These are phyloP conservation scores for Populus trichocarpa DNA, from an alignment of 441 rosid species.

Conservation along the genomic window DNA sequence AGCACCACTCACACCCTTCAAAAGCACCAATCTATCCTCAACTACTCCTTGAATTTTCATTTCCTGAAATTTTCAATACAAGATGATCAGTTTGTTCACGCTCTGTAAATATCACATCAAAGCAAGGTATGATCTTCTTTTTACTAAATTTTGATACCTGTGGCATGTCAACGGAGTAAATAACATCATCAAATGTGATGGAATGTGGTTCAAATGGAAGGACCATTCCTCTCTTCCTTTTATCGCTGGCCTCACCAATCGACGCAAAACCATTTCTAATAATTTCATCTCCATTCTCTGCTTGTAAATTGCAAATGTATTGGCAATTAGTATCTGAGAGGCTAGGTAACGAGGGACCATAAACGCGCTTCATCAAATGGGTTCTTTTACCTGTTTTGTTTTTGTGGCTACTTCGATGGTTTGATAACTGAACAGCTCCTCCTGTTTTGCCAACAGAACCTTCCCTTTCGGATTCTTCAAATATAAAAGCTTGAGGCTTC, in stretches of 20 bases:
- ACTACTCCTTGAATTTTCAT: slow-evolving; percentile 56
- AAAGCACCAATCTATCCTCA: slow-evolving; percentile 53
- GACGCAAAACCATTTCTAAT: slow-evolving; percentile 16
- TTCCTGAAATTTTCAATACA: slow-evolving; percentile 36
- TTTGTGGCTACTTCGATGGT: slow-evolving; percentile 4
- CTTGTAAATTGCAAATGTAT: neutral
- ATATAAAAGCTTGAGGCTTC: slow-evolving; percentile 45
- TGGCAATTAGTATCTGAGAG: neutral
- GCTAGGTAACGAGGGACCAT: neutral
- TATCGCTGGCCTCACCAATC: slow-evolving; percentile 15
- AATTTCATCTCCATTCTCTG: slow-evolving; percentile 17
- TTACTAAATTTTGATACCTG: slow-evolving; percentile 33
- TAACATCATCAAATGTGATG: slow-evolving; percentile 55
- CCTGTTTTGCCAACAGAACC: slow-evolving; percentile 13
- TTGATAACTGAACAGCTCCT: slow-evolving; percentile 34
- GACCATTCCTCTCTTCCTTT: slow-evolving; percentile 69
- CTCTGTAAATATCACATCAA: neutral
- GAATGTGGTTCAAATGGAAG: slow-evolving; percentile 85
- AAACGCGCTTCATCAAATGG: neutral
- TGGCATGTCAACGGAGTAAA: slow-evolving; percentile 74
- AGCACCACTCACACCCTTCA: slow-evolving; percentile 76
- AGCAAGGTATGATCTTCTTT: neutral
- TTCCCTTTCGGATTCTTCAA: slow-evolving; percentile 35
- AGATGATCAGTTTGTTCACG: neutral
- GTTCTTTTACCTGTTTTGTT: slow-evolving; percentile 20